These are phyloP conservation scores for Cadophora luteo-olivacea DNA, from an alignment of 2,329 filamentous ascomycete species.

Conservation along the genomic window DNA sequence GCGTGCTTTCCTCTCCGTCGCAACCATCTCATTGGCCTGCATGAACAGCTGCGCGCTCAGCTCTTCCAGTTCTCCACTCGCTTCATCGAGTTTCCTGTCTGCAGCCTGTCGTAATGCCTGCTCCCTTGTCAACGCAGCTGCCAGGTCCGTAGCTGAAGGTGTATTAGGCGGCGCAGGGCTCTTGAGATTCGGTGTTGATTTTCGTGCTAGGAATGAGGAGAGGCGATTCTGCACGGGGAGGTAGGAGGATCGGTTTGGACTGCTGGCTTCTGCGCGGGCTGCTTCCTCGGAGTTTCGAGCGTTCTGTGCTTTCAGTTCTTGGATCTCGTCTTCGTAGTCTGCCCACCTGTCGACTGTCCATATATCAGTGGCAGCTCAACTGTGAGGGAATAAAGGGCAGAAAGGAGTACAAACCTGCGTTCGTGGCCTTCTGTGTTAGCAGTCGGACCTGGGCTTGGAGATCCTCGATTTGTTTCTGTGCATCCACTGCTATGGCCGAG, in stretches of 20 bases:
- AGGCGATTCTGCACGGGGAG: constrained; percentile 43
- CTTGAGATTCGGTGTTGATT: constrained; percentile 52
- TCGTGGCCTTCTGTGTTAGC: constrained; percentile 74
- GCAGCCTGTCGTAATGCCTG: constrained; percentile 70
- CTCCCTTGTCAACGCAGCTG: constrained; percentile 69
- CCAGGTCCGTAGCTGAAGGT: constrained; percentile 55
- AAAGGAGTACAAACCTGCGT: constrained; percentile 56
- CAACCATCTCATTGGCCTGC: constrained; percentile 89
- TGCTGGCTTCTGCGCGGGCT: constrained; percentile 29
- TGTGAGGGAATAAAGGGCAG: neutral
- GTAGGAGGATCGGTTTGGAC: constrained; percentile 39
- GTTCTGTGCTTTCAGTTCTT: constrained; percentile 57
- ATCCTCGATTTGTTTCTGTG: constrained; percentile 68
- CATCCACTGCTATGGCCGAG: constrained; percentile 42
- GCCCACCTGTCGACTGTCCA: constrained; percentile 67
- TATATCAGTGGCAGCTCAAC: constrained; percentile 19
- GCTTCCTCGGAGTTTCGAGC: constrained; percentile 36
- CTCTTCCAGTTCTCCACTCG: constrained; percentile 79
- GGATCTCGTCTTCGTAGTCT: constrained; percentile 82
- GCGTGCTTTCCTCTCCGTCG: constrained; percentile 72
- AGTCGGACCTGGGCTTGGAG: constrained; percentile 74
- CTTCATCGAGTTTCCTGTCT: constrained; percentile 70
- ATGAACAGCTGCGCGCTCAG: constrained; percentile 77
- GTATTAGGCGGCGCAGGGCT: constrained; percentile 34
- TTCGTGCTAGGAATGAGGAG: constrained; percentile 57